Base-by-base conservation (phyloP, 805 yeast genomes). In the Naumovozyma baii region DNA sequence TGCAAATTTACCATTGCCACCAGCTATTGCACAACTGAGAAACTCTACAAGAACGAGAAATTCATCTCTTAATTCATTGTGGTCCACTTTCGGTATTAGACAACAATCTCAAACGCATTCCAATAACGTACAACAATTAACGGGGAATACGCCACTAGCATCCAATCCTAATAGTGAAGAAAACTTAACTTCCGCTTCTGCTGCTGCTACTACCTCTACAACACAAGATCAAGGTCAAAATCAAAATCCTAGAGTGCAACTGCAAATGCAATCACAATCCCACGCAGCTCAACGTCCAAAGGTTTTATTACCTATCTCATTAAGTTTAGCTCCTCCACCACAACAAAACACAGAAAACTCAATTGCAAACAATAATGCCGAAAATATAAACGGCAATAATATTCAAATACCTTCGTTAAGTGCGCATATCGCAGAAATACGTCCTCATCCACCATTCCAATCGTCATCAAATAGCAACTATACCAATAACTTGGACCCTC, bases 21-120 rank as follows among this genome's bases (percentile, higher is more conserved):
- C 26, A 22, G 26, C 26, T 22, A 22, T 22, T 22, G 26, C 26
- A 22, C 26, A 22, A 10, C 7, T 10, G 10, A 22, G 26, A 22
- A 22, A 7, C 10, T 22, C 26, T 7, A 10, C 26, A 22, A 22
- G 26, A 22, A 22, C 26, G 10, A 22, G 26, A 22, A 29, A 20
- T 14, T 51, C 60, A 2, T 54, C 59, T 18, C 46, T 55, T 34
- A 53, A 50, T 29, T 48, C 55, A 17, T 36, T 56, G 18, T 38
- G 56, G 34, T 54, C 47, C 38, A 49, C 57, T 4, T 55, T 57
- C 41, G 62, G 62, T 3, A 52, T 56, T 16, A 53, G 61, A 37
- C 57, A 38, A 22, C 31, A 33, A 16, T 16, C n/a, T 12, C 25
- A 31, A 28, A 17, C 33, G 26, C 26, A 22, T 7, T n/a, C n/a